Percentiles rank a stretch among this genome's conserved stretches.
Conservation (phyloP, 2,329 filamentous ascomycete genomes). For the Alternaria viburni region DNA sequence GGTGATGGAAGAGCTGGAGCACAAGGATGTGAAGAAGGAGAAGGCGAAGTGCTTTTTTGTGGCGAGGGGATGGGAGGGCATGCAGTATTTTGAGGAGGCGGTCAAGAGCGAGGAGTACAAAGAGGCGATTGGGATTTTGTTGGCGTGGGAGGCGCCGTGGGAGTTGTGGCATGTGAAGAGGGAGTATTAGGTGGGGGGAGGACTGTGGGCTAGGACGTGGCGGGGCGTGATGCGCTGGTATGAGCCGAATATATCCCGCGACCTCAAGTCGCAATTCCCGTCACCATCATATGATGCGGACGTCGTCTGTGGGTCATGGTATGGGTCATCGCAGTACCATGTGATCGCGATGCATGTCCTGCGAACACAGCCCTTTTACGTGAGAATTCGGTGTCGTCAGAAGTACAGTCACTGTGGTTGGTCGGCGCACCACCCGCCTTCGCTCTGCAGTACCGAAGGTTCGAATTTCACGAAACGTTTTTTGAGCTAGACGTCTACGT, state of each 20-base stretch:
- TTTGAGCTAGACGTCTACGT: background rate
- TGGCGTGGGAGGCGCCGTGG: slow-evolving; percentile 2
- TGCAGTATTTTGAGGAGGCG: slow-evolving; percentile 6
- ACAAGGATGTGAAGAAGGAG: background rate
- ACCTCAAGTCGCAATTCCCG: background rate
- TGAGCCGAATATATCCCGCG: background rate
- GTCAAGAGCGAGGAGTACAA: background rate
- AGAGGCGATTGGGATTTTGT: background rate
- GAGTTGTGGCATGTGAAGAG: slow-evolving; percentile 8
- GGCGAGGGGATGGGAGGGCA: slow-evolving; percentile 7
- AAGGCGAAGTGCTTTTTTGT: slow-evolving; percentile 5
- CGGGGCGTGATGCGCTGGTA: background rate
- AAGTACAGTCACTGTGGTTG: background rate
- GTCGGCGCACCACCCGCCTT: background rate
- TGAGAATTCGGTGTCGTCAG: background rate
- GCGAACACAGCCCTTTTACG: background rate
- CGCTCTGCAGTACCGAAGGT: no score
- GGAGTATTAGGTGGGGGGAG: background rate
- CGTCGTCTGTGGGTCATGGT: background rate
- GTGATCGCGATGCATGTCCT: background rate
- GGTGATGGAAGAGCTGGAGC: slow-evolving; percentile 8
- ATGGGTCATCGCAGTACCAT: background rate
- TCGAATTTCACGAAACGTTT: no score
- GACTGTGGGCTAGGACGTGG: background rate
- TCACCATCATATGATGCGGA: background rate